phyloP scores from a whole-genome alignment of 805 yeast species.

The Barnettozyma californica region DNA sequence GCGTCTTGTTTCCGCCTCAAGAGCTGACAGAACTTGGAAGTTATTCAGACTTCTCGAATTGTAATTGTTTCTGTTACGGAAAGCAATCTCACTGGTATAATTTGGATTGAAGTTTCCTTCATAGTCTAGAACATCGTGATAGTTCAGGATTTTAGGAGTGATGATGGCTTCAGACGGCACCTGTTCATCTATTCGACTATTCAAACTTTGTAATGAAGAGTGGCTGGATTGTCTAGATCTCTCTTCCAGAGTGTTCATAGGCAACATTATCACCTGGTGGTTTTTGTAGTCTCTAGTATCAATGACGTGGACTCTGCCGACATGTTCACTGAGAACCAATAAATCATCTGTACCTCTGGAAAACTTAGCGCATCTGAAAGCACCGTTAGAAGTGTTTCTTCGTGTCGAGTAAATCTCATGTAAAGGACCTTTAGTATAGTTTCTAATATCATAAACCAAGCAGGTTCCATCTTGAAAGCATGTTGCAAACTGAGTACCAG shows the following conservation, averaged over 20 bases:
- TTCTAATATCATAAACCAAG: constrained; percentile 70
- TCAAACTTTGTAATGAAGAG: constrained; percentile 6
- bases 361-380: constrained; percentile 60
- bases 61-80: constrained; percentile 7
- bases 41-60: constrained; percentile 22
- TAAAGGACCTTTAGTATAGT: constrained; percentile 43
- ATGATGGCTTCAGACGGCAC: constrained; percentile 3
- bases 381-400: constrained; percentile 48
- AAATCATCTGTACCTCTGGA: constrained; percentile 69
- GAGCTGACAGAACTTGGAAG: constrained; percentile 20
- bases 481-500: constrained; percentile 68
- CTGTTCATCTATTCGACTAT: not conserved
- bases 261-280: constrained; percentile 72
- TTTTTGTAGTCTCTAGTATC: constrained; percentile 70
- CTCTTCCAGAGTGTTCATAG: constrained; percentile 28
- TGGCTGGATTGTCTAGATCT: constrained; percentile 4
- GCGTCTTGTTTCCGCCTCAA: constrained; percentile 17
- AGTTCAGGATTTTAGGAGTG: constrained; percentile 22
- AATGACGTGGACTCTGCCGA: constrained; percentile 78
- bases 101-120: constrained; percentile 14
- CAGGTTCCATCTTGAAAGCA: constrained; percentile 86
- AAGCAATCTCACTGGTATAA: not conserved
- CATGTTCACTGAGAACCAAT: constrained; percentile 74
- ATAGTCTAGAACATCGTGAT: constrained; percentile 19
- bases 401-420: constrained; percentile 57